phyloP scores from a whole-genome alignment of 345 rosid genomes.

The Noccaea bulbosa region DNA sequence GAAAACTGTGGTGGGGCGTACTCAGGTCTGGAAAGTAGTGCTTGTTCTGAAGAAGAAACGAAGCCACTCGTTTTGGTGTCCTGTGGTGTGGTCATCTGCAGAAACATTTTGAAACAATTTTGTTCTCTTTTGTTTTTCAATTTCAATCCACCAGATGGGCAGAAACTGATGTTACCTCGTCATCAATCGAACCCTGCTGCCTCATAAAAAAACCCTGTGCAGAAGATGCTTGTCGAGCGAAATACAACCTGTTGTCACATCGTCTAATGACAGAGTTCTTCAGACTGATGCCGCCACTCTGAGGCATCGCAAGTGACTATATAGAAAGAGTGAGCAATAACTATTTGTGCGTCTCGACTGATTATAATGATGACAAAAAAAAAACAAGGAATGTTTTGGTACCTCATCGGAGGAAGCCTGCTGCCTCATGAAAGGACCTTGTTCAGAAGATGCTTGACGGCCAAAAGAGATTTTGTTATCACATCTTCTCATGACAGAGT shows the following conservation, averaged over 20 bases:
- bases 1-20: conserved; percentile 55
- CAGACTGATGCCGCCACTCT: conserved; percentile 54
- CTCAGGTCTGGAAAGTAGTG: conserved; percentile 55
- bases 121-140: background rate
- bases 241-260: conserved; percentile 55
- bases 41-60: conserved; percentile 41
- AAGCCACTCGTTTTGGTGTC: conserved; percentile 29
- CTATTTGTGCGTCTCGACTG: background rate
- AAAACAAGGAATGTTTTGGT: background rate
- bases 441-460: conserved; percentile 67
- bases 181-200: conserved; percentile 55
- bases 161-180: conserved; percentile 47
- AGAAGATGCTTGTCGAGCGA: conserved; percentile 69
- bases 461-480: conserved; percentile 66
- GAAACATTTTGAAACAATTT: conserved; percentile 18
- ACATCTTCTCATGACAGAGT: conserved; percentile 54
- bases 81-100: conserved; percentile 37
- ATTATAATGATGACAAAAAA: background rate
- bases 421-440: conserved; percentile 77
- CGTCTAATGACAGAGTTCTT: conserved; percentile 56
- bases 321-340: background rate
- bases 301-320: conserved; percentile 8
- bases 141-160: background rate
- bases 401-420: conserved; percentile 62
- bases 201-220: conserved; percentile 79